Percentiles rank a stretch among this genome's conserved stretches.
These are phyloP conservation scores for Maudiozyma barnettii DNA, from an alignment of 805 yeast species.

Conservation along the genomic window DNA sequence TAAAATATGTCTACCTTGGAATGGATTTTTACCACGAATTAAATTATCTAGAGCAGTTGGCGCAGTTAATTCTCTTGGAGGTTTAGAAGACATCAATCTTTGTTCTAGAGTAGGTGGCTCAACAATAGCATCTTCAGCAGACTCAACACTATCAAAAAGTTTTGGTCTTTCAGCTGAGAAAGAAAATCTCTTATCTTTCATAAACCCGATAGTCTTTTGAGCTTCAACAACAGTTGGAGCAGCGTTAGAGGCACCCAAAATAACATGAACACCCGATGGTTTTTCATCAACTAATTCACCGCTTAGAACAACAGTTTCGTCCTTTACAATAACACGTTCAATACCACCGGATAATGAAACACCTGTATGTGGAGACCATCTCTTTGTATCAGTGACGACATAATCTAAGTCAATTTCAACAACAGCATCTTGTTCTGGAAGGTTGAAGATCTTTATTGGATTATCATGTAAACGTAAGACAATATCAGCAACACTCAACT, in stretches of 20 bases:
- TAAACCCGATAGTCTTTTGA: constrained; percentile 19
- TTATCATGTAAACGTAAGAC: constrained; percentile 64
- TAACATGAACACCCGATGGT: constrained; percentile 54
- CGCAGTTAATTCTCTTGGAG: constrained; percentile 62
- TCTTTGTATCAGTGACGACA: constrained; percentile 36
- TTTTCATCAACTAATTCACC: constrained; percentile 56
- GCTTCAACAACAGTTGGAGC: constrained; percentile 25
- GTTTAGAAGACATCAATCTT: constrained; percentile 57
- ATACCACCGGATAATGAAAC: constrained; percentile 66
- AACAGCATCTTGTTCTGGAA: constrained; percentile 61
- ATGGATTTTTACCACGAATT: constrained; percentile 79
- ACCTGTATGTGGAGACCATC: constrained; percentile 48
- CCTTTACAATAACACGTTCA: constrained; percentile 75
- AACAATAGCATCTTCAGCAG: constrained; percentile 43
- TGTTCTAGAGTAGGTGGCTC: constrained; percentile 35
- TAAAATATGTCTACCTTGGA: constrained; percentile 76
- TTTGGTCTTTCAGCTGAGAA: constrained; percentile 36
- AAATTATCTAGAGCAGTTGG: constrained; percentile 71
- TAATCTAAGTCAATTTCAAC: constrained; percentile 76
- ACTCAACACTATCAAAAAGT: constrained; percentile 30
- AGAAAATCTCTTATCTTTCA: constrained; percentile 37
- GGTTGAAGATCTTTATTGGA: constrained; percentile 73
- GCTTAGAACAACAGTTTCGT: constrained; percentile 75
- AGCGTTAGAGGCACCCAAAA: constrained; percentile 33
- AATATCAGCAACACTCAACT: constrained; percentile 64